Evolutionary conservation across 345 rosid genomes (phyloP), one percentile per base, ranked within the genome.

Genomic region (Sisymbrium irio): DNA sequence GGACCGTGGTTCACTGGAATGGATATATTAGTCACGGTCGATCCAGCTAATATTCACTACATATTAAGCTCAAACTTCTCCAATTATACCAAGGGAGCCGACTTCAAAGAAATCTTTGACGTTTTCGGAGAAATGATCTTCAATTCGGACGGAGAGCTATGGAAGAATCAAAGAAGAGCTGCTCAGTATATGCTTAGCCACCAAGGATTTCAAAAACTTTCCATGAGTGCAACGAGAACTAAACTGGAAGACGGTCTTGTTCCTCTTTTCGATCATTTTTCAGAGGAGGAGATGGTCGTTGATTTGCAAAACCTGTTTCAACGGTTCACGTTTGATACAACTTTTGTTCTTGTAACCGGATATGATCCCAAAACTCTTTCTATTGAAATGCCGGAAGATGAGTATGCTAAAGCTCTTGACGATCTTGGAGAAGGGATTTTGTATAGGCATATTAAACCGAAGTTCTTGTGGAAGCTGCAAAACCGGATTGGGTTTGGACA

Each of bases 221-320:
- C 65, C 22, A 35, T 72, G 72, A 67, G 42, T 39, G 47, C 71
- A 3, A 68, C 56, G 9, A 25, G 15, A 10, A 20, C 28, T 25
- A 75, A 75, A 51, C 54, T 82, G 28, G 15, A 73, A 3, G 42
- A 54, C 0, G 81, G 67, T 1, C 72, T 77, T n/a, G 9, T 77
- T 51, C 81, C 83, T 14, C 69, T 79, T 62, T 67, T 79, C 20
- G 50, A 82, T 3, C 76, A 53, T 6, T 76, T 25, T 39, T 17
- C 59, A 11, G 57, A 74, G 66, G 53, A 74, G 25, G 67, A 17
- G 19, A 53, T 18, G 14, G 35, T 35, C 3, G 58, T 83, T 11
- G 78, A 85, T 44, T 77, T 81, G 40, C 88, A 85, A n/a, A 73
- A 82, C 30, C 47, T 83, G 39, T 65, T 83, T 18, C 72, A 73